Evolutionary conservation across 2,329 filamentous ascomycete species (phyloP).

Genomic region (Fusarium decemcellulare): DNA sequence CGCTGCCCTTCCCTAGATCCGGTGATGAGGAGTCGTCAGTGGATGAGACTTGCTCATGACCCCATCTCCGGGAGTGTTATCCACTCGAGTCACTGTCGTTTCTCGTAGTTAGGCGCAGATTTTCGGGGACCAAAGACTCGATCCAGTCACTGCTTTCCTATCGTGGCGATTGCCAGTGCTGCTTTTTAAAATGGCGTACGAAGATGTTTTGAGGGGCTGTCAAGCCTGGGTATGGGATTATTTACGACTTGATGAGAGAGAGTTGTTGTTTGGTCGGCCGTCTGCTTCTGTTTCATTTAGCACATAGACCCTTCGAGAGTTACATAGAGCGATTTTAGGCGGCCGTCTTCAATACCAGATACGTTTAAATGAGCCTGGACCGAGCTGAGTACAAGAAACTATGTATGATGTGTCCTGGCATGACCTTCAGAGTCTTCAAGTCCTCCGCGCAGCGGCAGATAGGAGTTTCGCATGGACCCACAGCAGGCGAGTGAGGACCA

Average conservation of each 20-base stretch:
- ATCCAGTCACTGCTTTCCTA: not conserved
- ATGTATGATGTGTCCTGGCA: too few species aligned
- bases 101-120: not conserved
- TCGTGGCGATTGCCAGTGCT: not conserved
- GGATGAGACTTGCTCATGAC: not conserved
- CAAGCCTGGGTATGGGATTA: not conserved
- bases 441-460: too few species aligned
- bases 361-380: not conserved
- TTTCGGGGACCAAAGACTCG: not conserved
- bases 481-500: too few species aligned
- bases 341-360: slow-evolving; percentile 13
- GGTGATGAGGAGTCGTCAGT: not conserved
- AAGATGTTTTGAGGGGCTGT: not conserved
- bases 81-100: not conserved
- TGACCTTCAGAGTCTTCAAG: too few species aligned
- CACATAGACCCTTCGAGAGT: slow-evolving; percentile 5
- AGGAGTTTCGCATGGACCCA: too few species aligned
- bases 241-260: slow-evolving; percentile 33
- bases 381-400: too few species aligned
- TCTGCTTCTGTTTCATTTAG: slow-evolving; percentile 4
- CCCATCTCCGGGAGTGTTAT: slow-evolving; percentile 1
- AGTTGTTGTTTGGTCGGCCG: slow-evolving; percentile 9
- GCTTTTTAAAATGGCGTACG: not conserved
- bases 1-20: slow-evolving; percentile 3
- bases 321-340: slow-evolving; percentile 4